Percentiles rank a stretch among this genome's conserved stretches.
Conservation (phyloP, 139 green algal genomes). For the Limnomonas spitsbergensis region DNA sequence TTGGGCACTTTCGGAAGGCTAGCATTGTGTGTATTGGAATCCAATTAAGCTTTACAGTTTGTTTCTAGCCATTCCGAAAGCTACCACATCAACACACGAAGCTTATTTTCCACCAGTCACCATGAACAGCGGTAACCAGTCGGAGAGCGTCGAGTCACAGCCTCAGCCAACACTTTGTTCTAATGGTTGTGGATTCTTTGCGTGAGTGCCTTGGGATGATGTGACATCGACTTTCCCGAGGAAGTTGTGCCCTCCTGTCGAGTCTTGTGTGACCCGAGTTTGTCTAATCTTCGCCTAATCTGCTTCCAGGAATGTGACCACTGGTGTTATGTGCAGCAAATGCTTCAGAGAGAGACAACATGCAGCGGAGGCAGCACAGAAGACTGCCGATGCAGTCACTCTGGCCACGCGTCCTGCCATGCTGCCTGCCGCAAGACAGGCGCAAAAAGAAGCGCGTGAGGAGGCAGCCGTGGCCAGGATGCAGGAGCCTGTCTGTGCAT, state of each 20-base stretch:
- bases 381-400: background rate
- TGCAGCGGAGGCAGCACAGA: background rate
- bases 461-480: too few species aligned
- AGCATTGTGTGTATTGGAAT: too few species aligned
- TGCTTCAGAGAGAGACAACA: constrained; percentile 51
- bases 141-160: background rate
- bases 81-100: too few species aligned
- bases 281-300: background rate
- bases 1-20: too few species aligned
- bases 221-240: too few species aligned
- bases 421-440: too few species aligned
- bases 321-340: constrained; percentile 59
- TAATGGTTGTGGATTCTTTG: constrained; percentile 71
- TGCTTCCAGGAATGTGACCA: constrained; percentile 26
- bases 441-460: too few species aligned
- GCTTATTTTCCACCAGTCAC: too few species aligned
- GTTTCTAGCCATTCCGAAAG: too few species aligned
- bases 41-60: too few species aligned
- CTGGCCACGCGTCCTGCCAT: background rate
- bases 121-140: background rate
- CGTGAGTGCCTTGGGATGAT: too few species aligned
- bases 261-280: background rate
- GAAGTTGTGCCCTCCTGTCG: background rate
- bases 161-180: constrained; percentile 49
- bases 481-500: too few species aligned